Percentiles rank a stretch among this genome's conserved stretches.
Conservation (phyloP, 1,139 yeast genomes). For the Scheffersomyces cryptocercus region DNA sequence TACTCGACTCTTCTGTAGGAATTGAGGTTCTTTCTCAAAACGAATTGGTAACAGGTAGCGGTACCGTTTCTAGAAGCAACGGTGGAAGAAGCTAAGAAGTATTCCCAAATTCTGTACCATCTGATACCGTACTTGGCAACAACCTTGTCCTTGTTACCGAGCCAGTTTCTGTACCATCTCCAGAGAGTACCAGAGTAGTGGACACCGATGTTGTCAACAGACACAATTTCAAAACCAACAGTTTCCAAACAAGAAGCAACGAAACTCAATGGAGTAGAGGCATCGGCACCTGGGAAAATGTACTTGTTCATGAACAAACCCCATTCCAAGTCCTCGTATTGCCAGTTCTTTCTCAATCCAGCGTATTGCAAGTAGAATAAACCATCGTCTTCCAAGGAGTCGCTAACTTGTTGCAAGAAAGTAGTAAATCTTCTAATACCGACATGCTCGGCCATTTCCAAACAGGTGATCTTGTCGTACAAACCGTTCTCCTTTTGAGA, state of each 20-base stretch:
- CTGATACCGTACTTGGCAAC: slow-evolving; percentile 80
- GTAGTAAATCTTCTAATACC: slow-evolving; percentile 83
- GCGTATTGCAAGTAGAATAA: slow-evolving; percentile 85
- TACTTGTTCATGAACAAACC: slow-evolving; percentile 96
- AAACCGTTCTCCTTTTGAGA: slow-evolving; percentile 58
- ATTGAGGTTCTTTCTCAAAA: slow-evolving; percentile 86
- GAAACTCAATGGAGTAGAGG: slow-evolving; percentile 89
- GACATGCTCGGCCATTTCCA: slow-evolving; percentile 97
- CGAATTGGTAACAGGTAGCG: slow-evolving; percentile 90
- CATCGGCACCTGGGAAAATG: slow-evolving; percentile 97
- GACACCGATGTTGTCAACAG: slow-evolving; percentile 87
- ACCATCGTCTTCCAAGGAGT: slow-evolving; percentile 91
- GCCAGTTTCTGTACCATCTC: slow-evolving; percentile 97
- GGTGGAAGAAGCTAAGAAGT: slow-evolving; percentile 77
- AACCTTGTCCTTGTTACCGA: slow-evolving; percentile 76
- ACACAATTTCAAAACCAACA: slow-evolving; percentile 82
- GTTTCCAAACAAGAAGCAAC: slow-evolving; percentile 77
- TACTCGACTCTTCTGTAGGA: slow-evolving; percentile 82
- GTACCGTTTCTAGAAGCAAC: slow-evolving; percentile 92
- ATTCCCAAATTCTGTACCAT: slow-evolving; percentile 96
- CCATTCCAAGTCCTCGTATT: slow-evolving; percentile 92
- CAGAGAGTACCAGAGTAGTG: slow-evolving; percentile 90
- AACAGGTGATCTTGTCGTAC: slow-evolving; percentile 85
- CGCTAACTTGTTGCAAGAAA: slow-evolving; percentile 77
- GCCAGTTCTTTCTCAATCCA: slow-evolving; percentile 91